Conservation (phyloP, 2,329 filamentous ascomycete genomes). For the Trichophyton schoenleinii region DNA sequence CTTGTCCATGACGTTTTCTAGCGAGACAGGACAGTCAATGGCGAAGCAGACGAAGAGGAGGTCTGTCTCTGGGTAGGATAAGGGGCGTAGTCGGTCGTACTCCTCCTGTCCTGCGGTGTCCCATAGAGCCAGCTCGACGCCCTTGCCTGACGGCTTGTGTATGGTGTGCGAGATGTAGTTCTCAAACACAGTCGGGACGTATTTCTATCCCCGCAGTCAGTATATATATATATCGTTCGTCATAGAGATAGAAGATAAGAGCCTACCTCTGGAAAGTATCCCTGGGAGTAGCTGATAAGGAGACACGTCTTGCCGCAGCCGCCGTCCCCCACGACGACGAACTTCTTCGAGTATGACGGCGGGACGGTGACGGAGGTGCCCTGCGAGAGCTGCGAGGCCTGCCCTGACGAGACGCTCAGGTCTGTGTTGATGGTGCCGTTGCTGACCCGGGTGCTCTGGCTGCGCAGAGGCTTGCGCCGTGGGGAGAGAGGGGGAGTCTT, state of each 20-base stretch:
- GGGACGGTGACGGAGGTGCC: constrained; percentile 77
- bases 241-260: neutral
- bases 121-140: constrained; percentile 92
- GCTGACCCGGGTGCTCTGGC: constrained; percentile 56
- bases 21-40: constrained; percentile 93
- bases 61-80: constrained; percentile 97
- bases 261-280: constrained; percentile 92
- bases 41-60: constrained; percentile 98
- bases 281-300: constrained; percentile 96
- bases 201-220: constrained; percentile 57
- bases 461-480: constrained; percentile 37
- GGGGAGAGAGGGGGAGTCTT: constrained; percentile 30
- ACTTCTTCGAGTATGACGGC: constrained; percentile 94
- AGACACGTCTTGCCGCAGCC: constrained; percentile 98
- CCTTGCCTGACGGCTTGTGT: constrained; percentile 78
- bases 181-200: constrained; percentile 96
- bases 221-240: neutral
- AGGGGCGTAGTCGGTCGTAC: constrained; percentile 86
- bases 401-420: constrained; percentile 58
- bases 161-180: constrained; percentile 98
- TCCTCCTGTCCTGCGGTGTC: constrained; percentile 98
- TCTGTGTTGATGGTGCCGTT: constrained; percentile 83
- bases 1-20: constrained; percentile 99
- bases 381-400: constrained; percentile 49
- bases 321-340: constrained; percentile 94